Conservation (phyloP, 257 asterid species). For the Solanum sejunctum region DNA sequence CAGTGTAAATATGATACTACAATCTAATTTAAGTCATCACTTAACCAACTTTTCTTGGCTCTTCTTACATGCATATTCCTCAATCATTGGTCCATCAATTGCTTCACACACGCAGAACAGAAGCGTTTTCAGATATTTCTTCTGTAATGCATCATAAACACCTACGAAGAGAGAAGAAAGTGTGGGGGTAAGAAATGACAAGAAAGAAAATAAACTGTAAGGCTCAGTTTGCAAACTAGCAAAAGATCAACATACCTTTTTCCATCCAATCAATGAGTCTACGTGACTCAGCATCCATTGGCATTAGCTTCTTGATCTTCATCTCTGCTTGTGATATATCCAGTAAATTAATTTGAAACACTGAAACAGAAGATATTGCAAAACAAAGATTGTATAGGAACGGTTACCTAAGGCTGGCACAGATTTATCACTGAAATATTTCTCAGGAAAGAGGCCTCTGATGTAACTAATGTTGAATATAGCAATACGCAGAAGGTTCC, state of each 20-base stretch:
- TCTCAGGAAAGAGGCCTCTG: conserved; percentile 94
- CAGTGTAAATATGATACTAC: background rate
- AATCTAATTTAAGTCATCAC: background rate
- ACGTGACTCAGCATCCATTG: conserved; percentile 95
- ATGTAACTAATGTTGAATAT: conserved; percentile 92
- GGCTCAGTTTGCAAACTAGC: background rate
- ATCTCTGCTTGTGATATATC: conserved; percentile 36
- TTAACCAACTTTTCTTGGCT: background rate
- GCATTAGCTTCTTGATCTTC: conserved; percentile 98
- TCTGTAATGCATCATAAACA: conserved; percentile 90
- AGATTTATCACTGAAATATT: conserved; percentile 78
- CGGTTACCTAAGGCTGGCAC: conserved; percentile 86
- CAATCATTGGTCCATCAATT: conserved; percentile 77
- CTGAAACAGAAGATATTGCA: background rate
- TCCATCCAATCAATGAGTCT: conserved; percentile 97
- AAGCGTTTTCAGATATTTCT: conserved; percentile 81
- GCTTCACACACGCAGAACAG: conserved; percentile 78
- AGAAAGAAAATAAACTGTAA: background rate
- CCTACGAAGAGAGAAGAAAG: conserved; percentile 28
- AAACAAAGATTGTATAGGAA: background rate
- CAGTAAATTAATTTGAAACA: conserved; percentile 4
- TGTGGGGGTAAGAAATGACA: background rate
- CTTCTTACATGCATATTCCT: conserved; percentile 80
- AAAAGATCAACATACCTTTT: conserved; percentile 45
- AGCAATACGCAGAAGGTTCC: conserved; percentile 89